These are phyloP conservation scores for Lecanosticta acicola DNA, from an alignment of 2,329 filamentous ascomycete species.

Conservation along the genomic window DNA sequence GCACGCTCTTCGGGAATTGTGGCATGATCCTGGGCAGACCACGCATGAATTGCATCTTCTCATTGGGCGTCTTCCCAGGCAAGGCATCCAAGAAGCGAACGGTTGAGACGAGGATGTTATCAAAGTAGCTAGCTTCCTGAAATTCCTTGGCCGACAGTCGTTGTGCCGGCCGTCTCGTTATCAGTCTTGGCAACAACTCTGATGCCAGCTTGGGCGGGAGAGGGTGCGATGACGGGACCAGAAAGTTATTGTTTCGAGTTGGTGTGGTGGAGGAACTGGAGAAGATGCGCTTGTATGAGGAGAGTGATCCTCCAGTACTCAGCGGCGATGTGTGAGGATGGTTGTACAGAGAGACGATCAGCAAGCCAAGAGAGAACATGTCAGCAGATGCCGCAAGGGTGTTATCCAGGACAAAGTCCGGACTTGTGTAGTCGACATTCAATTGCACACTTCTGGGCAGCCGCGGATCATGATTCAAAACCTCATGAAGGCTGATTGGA, in stretches of 20 bases:
- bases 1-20: slow-evolving; percentile 86
- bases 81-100: slow-evolving; percentile 91
- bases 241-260: slow-evolving; percentile 73
- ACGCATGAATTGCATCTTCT: slow-evolving; percentile 87
- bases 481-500: slow-evolving; percentile 76
- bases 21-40: slow-evolving; percentile 80
- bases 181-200: slow-evolving; percentile 74
- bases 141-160: slow-evolving; percentile 85
- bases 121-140: slow-evolving; percentile 91
- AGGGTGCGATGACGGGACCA: slow-evolving; percentile 60
- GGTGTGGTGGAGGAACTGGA: slow-evolving; percentile 72
- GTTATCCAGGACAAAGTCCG: slow-evolving; percentile 88
- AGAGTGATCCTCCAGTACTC: slow-evolving; percentile 71
- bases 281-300: slow-evolving; percentile 80
- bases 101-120: slow-evolving; percentile 92
- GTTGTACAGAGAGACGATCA: slow-evolving; percentile 88
- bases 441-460: slow-evolving; percentile 79
- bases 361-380: slow-evolving; percentile 85
- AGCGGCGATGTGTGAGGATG: slow-evolving; percentile 86
- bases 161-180: slow-evolving; percentile 81
- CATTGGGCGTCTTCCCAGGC: slow-evolving; percentile 82
- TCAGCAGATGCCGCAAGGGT: slow-evolving; percentile 80
- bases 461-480: slow-evolving; percentile 76
- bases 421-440: slow-evolving; percentile 87
- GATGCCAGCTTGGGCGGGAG: slow-evolving; percentile 72